These are phyloP conservation scores for Phytophthora ramorum DNA, from an alignment of 352 stramenopile species.

Conservation along the genomic window DNA sequence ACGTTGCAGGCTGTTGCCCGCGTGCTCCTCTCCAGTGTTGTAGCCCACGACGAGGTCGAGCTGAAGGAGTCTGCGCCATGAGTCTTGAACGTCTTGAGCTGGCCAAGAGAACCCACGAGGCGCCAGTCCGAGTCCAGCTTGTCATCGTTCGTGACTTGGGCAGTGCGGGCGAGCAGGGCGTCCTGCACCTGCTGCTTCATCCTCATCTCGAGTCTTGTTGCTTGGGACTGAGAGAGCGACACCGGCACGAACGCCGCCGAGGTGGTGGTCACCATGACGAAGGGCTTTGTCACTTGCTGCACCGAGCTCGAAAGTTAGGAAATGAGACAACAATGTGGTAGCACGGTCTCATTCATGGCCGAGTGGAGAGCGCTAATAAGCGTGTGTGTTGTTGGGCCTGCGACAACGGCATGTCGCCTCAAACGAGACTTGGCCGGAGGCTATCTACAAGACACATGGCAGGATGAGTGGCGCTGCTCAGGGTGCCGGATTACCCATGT, in stretches of 20 bases:
- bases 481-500: slow-evolving; percentile 1
- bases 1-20: slow-evolving; percentile 17
- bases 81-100: slow-evolving; percentile 53
- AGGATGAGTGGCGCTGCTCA: slow-evolving; percentile 4
- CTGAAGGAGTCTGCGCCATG: slow-evolving; percentile 37
- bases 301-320: slow-evolving; percentile 23
- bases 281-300: slow-evolving; percentile 12
- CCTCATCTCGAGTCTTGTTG: slow-evolving; percentile 39
- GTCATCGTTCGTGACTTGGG: slow-evolving; percentile 23
- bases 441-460: slow-evolving; percentile 21
- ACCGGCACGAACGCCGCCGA: slow-evolving; percentile 34
- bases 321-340: slow-evolving; percentile 14
- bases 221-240: slow-evolving; percentile 37
- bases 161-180: slow-evolving; percentile 41
- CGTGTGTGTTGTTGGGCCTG: slow-evolving; percentile 9
- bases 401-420: slow-evolving; percentile 24
- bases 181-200: slow-evolving; percentile 57
- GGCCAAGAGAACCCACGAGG: slow-evolving; percentile 39
- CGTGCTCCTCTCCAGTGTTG: slow-evolving; percentile 23
- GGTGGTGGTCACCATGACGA: slow-evolving; percentile 5
- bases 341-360: neutral
- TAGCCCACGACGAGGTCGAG: slow-evolving; percentile 31
- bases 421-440: slow-evolving; percentile 13
- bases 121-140: slow-evolving; percentile 52
- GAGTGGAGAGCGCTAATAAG: slow-evolving; percentile 3